Evolutionary conservation across 2,329 filamentous ascomycete genomes (phyloP), one percentile per base, ranked within the genome.

Genomic region (Aspergillus chevalieri): DNA sequence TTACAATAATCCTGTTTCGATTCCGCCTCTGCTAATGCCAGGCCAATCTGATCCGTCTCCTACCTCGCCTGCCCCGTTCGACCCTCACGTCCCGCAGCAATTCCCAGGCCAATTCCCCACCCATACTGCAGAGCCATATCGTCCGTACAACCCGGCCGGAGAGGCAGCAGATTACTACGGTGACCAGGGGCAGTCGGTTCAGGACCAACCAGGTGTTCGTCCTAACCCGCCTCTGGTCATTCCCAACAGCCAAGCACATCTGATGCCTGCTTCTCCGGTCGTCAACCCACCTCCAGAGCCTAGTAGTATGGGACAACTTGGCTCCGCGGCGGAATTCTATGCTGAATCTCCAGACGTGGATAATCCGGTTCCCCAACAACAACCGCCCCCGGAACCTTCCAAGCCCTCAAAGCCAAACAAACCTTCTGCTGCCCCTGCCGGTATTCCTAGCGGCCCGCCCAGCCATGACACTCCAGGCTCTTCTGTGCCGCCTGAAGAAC

Each of bases 151-250:
- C 38, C 70, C 73, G 17, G 74, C 74, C 47, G 82, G 81, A 28
- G 72, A 74, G 33, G 80, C 80, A 5, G 76, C 82, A 14, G 80
- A 83, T 30, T 85, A 82, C 62, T 85, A 84, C 61, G 74, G 77
- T 41, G 82, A 84, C 60, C 75, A 81, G 57, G 82, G 81, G 9
- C 70, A 84, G 60, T 83, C 79, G 15, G 81, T 85, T 2, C 61
- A 70, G 8, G 62, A 71, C 10, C 82, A 85, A 62, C 82, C 82
- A 6, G 82, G 82, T n/a, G 71, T 82, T 9, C 73, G 82, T 41
- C 74, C 78, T 6, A 65, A 74, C 14, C 70, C 70, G 28, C 78
- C 78, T 21, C 72, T 75, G 1, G 71, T 82, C 34, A 77, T 82
- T 49, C 73, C 78, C 14, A 76, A 74, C 28, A 73, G 75, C 39